These are phyloP conservation scores for Wickerhamiella alocasiicola DNA, from an alignment of 805 yeast genomes.

Conservation along the genomic window DNA sequence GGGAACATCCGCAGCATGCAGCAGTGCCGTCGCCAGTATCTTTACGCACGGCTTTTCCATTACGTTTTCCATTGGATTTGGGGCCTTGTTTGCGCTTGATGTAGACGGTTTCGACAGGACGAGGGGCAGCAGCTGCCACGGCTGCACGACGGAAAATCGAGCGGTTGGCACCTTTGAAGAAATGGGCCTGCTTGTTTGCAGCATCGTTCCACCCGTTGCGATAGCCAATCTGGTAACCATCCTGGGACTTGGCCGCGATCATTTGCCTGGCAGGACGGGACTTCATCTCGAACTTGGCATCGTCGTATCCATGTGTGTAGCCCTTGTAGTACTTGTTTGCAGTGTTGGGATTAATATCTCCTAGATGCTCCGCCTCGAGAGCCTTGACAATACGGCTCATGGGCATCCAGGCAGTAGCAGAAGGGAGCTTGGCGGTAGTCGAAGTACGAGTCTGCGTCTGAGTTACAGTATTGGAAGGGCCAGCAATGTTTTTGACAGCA, in stretches of 20 bases:
- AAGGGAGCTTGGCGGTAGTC: not conserved
- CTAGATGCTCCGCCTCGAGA: not conserved
- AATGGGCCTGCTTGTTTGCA: constrained; percentile 5
- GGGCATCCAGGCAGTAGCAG: constrained; percentile 5
- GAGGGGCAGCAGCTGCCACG: too few species aligned
- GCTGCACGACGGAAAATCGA: constrained; percentile 2
- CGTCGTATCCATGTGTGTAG: constrained; percentile 15
- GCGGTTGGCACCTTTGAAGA: not conserved
- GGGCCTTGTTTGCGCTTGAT: constrained; percentile 1
- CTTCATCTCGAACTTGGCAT: constrained; percentile 15
- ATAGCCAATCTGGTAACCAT: constrained; percentile 11
- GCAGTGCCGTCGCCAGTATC: not conserved
- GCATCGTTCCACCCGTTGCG: constrained; percentile 17
- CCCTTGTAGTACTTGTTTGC: constrained; percentile 8
- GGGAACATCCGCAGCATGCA: constrained; percentile 4
- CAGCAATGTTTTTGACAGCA: not conserved
- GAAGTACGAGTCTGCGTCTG: not conserved
- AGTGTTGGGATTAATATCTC: not conserved
- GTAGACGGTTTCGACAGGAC: not conserved
- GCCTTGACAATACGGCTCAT: constrained; percentile 4
- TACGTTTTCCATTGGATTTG: too few species aligned
- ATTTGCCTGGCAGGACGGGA: constrained; percentile 4
- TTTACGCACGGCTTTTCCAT: too few species aligned
- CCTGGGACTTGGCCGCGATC: constrained; percentile 13
- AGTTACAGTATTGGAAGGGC: not conserved